These are phyloP conservation scores for Podaxis rugospora DNA, from an alignment of 768 basidiomycete species.

Conservation along the genomic window DNA sequence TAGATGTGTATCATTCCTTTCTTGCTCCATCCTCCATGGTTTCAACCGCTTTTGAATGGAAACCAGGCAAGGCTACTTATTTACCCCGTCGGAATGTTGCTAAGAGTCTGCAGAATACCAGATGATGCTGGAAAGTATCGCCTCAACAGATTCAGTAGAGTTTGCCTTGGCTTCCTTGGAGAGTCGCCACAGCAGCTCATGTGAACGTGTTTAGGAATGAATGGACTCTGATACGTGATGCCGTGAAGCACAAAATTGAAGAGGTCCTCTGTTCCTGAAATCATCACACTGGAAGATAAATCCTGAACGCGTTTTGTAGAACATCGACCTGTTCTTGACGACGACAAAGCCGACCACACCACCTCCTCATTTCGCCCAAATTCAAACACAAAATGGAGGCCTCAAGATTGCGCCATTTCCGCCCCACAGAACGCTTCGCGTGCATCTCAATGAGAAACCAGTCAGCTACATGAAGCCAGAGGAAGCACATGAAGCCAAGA, in stretches of 20 bases:
- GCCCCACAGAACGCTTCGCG: conserved; percentile 45
- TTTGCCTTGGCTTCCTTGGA: conserved; percentile 28
- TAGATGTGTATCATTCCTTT: background rate
- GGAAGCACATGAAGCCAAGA: conserved; percentile 56
- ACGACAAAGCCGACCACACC: conserved; percentile 31
- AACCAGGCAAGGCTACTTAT: conserved; percentile 2
- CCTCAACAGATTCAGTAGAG: conserved; percentile 61
- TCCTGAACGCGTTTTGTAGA: conserved; percentile 30
- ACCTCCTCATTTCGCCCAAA: conserved; percentile 38
- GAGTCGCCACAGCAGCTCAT: conserved; percentile 9
- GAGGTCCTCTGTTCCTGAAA: conserved; percentile 40
- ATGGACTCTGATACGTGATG: conserved; percentile 66
- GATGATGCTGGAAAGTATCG: conserved; percentile 52
- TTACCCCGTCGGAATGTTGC: background rate
- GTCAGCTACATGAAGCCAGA: conserved; percentile 55
- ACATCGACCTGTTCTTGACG: conserved; percentile 43
- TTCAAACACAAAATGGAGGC: conserved; percentile 48
- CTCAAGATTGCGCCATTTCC: conserved; percentile 73
- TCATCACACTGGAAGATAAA: conserved; percentile 12
- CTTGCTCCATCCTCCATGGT: conserved; percentile 2
- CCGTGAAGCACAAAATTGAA: conserved; percentile 67
- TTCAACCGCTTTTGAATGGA: conserved; percentile 9
- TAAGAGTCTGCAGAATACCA: conserved; percentile 46
- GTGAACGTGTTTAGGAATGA: conserved; percentile 42
- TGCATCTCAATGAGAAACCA: conserved; percentile 49